A percentile compares a stretch with the other conserved stretches of the same genome.
phyloP scores from a whole-genome alignment of 2,329 filamentous ascomycete species.

The Cryphonectria naterciae region DNA sequence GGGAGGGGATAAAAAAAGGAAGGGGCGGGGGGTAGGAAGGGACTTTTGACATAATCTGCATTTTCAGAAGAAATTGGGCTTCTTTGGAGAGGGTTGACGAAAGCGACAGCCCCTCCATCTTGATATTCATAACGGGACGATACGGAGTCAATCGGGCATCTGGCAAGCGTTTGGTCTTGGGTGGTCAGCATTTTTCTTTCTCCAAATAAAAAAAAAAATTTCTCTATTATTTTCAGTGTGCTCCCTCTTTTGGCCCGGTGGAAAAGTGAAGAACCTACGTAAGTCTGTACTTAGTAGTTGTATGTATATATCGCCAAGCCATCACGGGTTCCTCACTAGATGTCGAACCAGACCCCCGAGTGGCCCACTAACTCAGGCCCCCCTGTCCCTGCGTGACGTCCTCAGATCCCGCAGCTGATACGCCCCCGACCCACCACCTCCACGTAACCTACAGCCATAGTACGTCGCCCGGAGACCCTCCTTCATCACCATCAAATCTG shows the following conservation, averaged over 20 bases:
- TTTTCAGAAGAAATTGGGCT: background rate
- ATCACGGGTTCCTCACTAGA: slow-evolving; percentile 1
- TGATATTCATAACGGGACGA: background rate
- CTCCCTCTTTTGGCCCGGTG: background rate
- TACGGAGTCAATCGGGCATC: background rate
- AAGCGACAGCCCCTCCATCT: background rate
- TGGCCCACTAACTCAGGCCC: background rate
- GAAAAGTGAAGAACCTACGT: background rate
- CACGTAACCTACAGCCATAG: slow-evolving; percentile 22
- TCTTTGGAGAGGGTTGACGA: background rate
- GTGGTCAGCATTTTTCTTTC: background rate
- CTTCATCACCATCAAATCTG: background rate
- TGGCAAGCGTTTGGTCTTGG: background rate
- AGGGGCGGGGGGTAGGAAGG: no score
- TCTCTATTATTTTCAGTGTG: background rate
- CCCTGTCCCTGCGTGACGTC: slow-evolving; percentile 27
- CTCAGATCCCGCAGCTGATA: slow-evolving; percentile 20
- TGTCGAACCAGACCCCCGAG: background rate
- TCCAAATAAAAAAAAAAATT: background rate
- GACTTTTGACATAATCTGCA: background rate
- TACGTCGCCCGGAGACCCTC: slow-evolving; percentile 1
- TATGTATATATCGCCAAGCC: background rate
- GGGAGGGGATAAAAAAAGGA: background rate
- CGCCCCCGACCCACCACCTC: slow-evolving; percentile 23
- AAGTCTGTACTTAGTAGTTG: background rate